These are phyloP conservation scores for Polyrhizophydium stewartii DNA, from an alignment of 371 early-diverging fungal genomes.

Conservation along the genomic window DNA sequence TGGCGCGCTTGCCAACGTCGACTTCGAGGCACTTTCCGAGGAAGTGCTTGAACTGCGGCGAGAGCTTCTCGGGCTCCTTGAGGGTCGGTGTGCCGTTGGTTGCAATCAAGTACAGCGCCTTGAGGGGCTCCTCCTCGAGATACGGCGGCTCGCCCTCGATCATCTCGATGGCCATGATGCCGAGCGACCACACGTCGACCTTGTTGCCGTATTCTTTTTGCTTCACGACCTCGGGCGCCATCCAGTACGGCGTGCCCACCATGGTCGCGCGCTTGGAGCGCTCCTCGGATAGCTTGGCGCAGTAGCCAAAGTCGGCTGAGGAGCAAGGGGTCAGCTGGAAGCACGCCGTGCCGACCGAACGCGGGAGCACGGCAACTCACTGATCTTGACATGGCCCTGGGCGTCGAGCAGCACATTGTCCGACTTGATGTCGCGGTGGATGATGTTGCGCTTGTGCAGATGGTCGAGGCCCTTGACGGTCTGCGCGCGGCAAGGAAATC, in stretches of 20 bases:
- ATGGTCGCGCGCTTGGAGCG: slow-evolving; percentile 89
- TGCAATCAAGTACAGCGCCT: slow-evolving; percentile 93
- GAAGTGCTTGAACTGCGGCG: slow-evolving; percentile 80
- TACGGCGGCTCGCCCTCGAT: slow-evolving; percentile 97
- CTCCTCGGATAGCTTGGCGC: slow-evolving; percentile 84
- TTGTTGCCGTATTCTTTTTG: slow-evolving; percentile 74
- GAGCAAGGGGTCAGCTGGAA: neutral
- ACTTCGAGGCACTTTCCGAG: slow-evolving; percentile 86
- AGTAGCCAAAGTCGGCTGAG: slow-evolving; percentile 86
- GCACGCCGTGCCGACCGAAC: neutral
- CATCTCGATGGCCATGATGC: slow-evolving; percentile 98
- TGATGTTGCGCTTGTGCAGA: slow-evolving; percentile 85
- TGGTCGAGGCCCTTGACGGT: slow-evolving; percentile 83
- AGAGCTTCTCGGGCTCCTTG: slow-evolving; percentile 79
- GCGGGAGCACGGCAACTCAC: slow-evolving; percentile 39
- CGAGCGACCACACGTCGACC: slow-evolving; percentile 97
- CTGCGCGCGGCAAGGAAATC: slow-evolving; percentile 19
- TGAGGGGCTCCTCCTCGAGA: slow-evolving; percentile 89
- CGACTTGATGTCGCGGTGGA: slow-evolving; percentile 95
- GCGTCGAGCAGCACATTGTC: slow-evolving; percentile 85
- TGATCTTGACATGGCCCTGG: slow-evolving; percentile 89
- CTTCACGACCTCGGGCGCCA: slow-evolving; percentile 60
- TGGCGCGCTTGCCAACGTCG: slow-evolving; percentile 83
- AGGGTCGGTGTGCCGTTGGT: slow-evolving; percentile 96
- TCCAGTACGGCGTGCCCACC: slow-evolving; percentile 72